These are phyloP conservation scores for Populus alba DNA, from an alignment of 345 rosid genomes.

Conservation along the genomic window DNA sequence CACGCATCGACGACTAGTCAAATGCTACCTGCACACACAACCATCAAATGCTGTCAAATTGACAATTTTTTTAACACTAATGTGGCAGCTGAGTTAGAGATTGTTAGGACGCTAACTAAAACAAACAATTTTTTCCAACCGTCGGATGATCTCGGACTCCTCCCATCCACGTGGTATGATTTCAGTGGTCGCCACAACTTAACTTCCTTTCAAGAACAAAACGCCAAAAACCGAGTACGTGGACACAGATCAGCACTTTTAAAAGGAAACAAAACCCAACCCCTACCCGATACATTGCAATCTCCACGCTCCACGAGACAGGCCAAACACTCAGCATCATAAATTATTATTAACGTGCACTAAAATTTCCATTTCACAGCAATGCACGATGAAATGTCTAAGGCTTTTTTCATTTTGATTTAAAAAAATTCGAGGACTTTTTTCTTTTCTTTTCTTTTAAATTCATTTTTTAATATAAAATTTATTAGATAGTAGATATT, in stretches of 20 bases:
- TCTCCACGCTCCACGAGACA: neutral
- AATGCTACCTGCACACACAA: neutral
- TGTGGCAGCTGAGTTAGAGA: neutral
- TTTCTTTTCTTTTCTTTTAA: too few species aligned
- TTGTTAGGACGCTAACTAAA: neutral
- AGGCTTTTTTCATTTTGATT: too few species aligned
- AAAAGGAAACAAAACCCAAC: neutral
- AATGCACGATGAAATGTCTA: too few species aligned
- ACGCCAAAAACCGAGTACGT: conserved; percentile 24
- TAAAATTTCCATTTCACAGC: too few species aligned
- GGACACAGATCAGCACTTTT: conserved; percentile 24
- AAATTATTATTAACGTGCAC: too few species aligned
- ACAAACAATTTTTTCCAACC: neutral
- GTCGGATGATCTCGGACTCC: neutral
- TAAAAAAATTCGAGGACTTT: too few species aligned
- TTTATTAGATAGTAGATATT: too few species aligned
- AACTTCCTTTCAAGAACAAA: neutral
- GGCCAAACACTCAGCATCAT: too few species aligned
- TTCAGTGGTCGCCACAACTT: neutral
- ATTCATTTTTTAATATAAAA: too few species aligned
- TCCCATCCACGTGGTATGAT: neutral
- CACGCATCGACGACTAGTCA: neutral
- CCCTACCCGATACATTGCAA: neutral
- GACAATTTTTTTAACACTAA: too few species aligned
- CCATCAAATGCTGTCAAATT: neutral